Base-by-base conservation (phyloP, 306 rosid species). In the Rosa rugosa region DNA sequence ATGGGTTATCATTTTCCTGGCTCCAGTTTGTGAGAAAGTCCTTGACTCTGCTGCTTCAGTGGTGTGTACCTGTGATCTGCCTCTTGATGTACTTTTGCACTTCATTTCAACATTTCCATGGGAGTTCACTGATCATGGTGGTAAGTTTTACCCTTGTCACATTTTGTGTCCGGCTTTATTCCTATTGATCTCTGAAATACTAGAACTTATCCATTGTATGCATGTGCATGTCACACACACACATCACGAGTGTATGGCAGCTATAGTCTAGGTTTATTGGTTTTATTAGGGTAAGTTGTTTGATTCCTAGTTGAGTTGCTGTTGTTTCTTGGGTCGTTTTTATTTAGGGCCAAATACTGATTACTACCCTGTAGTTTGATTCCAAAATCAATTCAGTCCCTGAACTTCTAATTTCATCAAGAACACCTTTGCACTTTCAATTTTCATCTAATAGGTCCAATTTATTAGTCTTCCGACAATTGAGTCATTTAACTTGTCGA, bases 71-170 rank as follows among this genome's bases (percentile, higher is more conserved):
- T 88, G 75, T 83, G 93, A 91, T 81, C 75, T 92, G 72, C 89
- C 93, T 62, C 87, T 94, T 72, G 95, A 92, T 85, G 76, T 74
- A 25, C 85, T 91, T 56, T 80, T 92, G 86, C 86, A 86, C 84
- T 92, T 94, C 85, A 85, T 94, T 83, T 90, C 99, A 73, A 82
- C 97, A 68, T 72, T 94, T 73, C 99, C 99, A 60, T 81, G 90
- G 72, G 99, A 94, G 68, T 90, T 87, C 75, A 92, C 97, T 7
- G 97, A 89, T 83, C 80, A 71, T 65, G 91, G 92, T 22, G 97
- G 99, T 94, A 85, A 63, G 97, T 79, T 66, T 75, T 49, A 76
- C 71, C 60, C 73, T 73, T 77, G 59, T 31, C 75, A 46, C 76
- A 13, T 71, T 38, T 81, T n/a, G 45, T 72, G 40, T 62, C 38